Evolutionary conservation across 495 filamentous ascomycete genomes (phyloP), one percentile per base, ranked within the genome.

Genomic region (Trichoderma erinaceum): DNA sequence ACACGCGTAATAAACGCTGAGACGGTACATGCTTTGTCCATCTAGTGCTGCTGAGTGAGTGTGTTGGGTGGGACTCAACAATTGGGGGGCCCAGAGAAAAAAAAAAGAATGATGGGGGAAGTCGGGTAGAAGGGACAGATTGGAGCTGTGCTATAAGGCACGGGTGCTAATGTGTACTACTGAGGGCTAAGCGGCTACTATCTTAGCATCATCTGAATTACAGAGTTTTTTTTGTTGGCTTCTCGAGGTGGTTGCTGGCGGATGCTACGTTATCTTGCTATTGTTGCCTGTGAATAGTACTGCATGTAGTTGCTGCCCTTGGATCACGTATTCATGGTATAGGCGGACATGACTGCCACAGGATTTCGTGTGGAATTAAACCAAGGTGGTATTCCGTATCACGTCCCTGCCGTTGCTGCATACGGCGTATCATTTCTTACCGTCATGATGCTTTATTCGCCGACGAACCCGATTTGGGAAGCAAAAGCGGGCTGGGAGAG

Each of bases 31-130:
- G 12, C 35, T 7, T 3, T 48, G 18, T 15, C 48, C n/a, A 52
- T 23, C 8, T 52, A 21, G 48, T 38, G 35, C 8, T 38, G 35
- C 18, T 52, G 21, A n/a, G 46, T 58, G 11, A 58, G 56, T 18
- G 56, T 38, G 56, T 61, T 61, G 56, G 56, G 56, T 61, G 56
- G 56, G n/a, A 61, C 56, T 61, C 56, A 61, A 61, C 56, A 61
- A 61, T 61, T 61, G 56, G 56, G 56, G 56, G 56, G 56, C 48
- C 48, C 48, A 52, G 56, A 61, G 44, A 61, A 61, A 61, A 61
- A 61, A 29, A 32, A 32, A 61, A 61, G 56, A 61, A 29, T 61
- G 56, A 61, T 61, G 56, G 56, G 56, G 23, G 56, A 32, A 23
- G 48, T 10, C 8, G 48, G 48, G 48, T n/a, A n/a, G 48, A 23